phyloP scores from a whole-genome alignment of 345 rosid genomes.

The Gossypium rotundifolium region DNA sequence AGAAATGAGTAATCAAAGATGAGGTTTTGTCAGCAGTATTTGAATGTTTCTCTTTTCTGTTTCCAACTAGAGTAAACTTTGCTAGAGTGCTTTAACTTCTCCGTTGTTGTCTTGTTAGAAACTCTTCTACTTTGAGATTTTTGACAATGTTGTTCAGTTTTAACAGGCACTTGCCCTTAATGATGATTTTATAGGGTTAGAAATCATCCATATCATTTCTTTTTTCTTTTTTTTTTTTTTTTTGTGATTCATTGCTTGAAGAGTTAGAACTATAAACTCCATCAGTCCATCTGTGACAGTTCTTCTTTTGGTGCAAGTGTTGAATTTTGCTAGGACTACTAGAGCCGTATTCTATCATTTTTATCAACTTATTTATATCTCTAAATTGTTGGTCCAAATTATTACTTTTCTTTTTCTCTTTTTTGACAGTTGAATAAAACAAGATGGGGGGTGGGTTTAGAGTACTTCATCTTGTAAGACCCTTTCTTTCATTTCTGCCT shows the following conservation, averaged over 20 bases:
- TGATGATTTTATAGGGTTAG: not conserved
- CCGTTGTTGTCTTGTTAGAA: not conserved
- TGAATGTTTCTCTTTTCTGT: not conserved
- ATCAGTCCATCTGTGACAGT: not conserved
- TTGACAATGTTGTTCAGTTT: not conserved
- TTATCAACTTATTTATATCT: not conserved
- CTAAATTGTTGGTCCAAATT: not conserved
- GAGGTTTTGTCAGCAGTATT: not conserved
- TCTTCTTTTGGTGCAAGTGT: not conserved
- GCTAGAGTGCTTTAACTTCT: not conserved
- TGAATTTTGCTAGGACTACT: not conserved
- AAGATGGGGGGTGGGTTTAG: constrained; percentile 67
- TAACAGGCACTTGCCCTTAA: not conserved
- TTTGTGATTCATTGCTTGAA: not conserved
- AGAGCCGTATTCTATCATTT: not conserved
- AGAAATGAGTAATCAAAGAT: not conserved
- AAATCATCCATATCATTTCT: not conserved
- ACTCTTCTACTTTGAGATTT: not conserved
- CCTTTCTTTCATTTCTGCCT: constrained; percentile 31
- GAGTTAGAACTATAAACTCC: not conserved
- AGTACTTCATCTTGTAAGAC: constrained; percentile 34
- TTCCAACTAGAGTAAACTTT: not conserved
- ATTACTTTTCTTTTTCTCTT: not conserved
- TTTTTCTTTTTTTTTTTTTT: not conserved
- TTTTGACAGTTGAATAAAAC: not conserved